Percentiles rank a stretch among this genome's conserved stretches.
Conservation (phyloP, 73 alveolate genomes). For the Paramecium sexaurelia region DNA sequence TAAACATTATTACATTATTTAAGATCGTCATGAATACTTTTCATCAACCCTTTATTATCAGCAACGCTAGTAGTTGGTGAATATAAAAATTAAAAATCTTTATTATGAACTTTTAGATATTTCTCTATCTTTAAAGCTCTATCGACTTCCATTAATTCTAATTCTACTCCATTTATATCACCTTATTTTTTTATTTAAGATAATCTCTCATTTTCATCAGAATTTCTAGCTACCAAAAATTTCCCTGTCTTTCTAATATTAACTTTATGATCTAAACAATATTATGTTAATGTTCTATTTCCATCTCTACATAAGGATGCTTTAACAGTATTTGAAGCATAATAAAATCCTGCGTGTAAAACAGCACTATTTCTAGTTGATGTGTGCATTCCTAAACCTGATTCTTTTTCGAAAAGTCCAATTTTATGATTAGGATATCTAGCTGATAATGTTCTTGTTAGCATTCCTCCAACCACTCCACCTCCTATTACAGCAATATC, state of each 20-base stretch:
- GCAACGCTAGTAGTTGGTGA: slow-evolving; percentile 88
- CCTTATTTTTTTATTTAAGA: slow-evolving; percentile 76
- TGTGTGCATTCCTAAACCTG: slow-evolving; percentile 80
- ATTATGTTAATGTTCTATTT: slow-evolving; percentile 73
- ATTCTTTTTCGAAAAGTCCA: slow-evolving; percentile 82
- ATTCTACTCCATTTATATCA: slow-evolving; percentile 75
- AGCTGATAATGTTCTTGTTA: slow-evolving; percentile 75
- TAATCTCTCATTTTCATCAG: slow-evolving; percentile 72
- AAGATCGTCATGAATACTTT: neutral
- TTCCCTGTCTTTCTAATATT: slow-evolving; percentile 82
- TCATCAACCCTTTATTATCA: slow-evolving; percentile 74
- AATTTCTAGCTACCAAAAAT: slow-evolving; percentile 80
- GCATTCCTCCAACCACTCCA: slow-evolving; percentile 76
- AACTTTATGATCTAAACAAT: slow-evolving; percentile 73
- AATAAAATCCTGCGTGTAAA: slow-evolving; percentile 90
- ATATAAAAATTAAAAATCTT: slow-evolving; percentile 74
- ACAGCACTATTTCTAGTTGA: slow-evolving; percentile 90
- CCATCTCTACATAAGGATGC: slow-evolving; percentile 84
- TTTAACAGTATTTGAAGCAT: slow-evolving; percentile 77
- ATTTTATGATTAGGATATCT: slow-evolving; percentile 73
- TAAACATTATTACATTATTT: neutral
- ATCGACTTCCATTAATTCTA: slow-evolving; percentile 72
- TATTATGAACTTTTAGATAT: slow-evolving; percentile 69
- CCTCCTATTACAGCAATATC: slow-evolving; percentile 33
- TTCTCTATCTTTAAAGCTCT: slow-evolving; percentile 81